phyloP scores from a whole-genome alignment of 1,284 basidiomycete species.

The Fomitopsis schrenkii region DNA sequence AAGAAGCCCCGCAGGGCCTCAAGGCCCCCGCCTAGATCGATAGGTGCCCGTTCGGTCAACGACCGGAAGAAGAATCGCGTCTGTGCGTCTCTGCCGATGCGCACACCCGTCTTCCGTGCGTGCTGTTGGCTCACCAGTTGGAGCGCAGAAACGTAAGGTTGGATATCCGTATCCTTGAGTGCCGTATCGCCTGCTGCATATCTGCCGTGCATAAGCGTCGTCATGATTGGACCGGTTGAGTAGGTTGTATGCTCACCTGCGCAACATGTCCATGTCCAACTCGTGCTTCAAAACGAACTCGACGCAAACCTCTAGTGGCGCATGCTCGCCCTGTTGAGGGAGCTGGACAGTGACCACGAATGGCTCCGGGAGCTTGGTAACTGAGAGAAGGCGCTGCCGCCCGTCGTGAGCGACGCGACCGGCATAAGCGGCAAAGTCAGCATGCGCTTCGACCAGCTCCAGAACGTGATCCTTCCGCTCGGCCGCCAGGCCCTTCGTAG shows the following conservation, averaged over 20 bases:
- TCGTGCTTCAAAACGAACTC: conserved; percentile 37
- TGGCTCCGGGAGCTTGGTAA: conserved; percentile 50
- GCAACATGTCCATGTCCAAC: conserved; percentile 39
- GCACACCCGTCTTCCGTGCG: conserved; percentile 47
- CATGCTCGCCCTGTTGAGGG: conserved; percentile 47
- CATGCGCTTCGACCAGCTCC: conserved; percentile 48
- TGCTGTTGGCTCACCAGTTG: conserved; percentile 66
- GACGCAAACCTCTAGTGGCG: conserved; percentile 37
- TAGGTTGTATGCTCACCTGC: conserved; percentile 37
- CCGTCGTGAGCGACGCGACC: conserved; percentile 59
- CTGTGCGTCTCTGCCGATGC: conserved; percentile 39
- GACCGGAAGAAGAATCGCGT: conserved; percentile 60
- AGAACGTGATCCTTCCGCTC: conserved; percentile 55
- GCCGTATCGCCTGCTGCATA: conserved; percentile 44
- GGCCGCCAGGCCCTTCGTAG: conserved; percentile 13
- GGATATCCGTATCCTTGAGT: conserved; percentile 40
- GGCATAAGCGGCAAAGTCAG: conserved; percentile 36
- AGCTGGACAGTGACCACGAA: conserved; percentile 45
- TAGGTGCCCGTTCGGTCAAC: conserved; percentile 10
- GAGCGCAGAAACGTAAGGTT: conserved; percentile 55
- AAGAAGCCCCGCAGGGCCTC: conserved; percentile 66
- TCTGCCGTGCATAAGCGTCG: conserved; percentile 29
- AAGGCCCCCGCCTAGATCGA: conserved; percentile 41
- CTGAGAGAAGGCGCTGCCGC: conserved; percentile 53
- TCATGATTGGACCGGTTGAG: not conserved